Conservation (phyloP, 495 filamentous ascomycete species). For the Penicillium paradoxum region DNA sequence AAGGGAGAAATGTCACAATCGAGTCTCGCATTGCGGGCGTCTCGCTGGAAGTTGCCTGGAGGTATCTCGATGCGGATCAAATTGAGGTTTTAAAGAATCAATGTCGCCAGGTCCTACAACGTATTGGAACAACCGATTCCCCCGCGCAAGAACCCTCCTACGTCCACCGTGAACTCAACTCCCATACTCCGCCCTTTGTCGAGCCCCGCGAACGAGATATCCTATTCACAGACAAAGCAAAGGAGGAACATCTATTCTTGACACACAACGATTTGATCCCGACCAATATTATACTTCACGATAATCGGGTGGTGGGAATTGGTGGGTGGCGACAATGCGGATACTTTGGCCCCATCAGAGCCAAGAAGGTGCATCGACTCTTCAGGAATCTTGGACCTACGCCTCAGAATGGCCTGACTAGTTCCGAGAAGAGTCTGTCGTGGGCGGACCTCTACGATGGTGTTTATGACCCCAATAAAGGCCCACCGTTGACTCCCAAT, state of each 20-base stretch:
- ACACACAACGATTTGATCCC: constrained; percentile 38
- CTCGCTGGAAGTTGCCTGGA: constrained; percentile 42
- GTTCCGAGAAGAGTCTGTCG: constrained; percentile 5
- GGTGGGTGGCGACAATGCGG: constrained; percentile 40
- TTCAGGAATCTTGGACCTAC: constrained; percentile 23
- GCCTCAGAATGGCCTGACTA: constrained; percentile 6
- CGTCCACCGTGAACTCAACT: constrained; percentile 34
- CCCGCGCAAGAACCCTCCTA: constrained; percentile 32
- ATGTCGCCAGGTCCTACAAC: constrained; percentile 31
- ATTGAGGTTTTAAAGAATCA: constrained; percentile 34
- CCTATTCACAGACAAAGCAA: constrained; percentile 25
- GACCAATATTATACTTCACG: constrained; percentile 37
- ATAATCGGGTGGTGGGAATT: constrained; percentile 37
- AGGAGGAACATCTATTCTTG: constrained; percentile 26
- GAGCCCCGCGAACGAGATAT: constrained; percentile 28
- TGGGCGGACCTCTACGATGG: constrained; percentile 39
- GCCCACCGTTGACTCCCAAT: constrained; percentile 6
- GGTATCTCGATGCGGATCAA: constrained; percentile 32
- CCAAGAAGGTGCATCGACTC: constrained; percentile 29
- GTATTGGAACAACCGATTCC: constrained; percentile 23
- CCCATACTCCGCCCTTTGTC: constrained; percentile 23
- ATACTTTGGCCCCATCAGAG: constrained; percentile 37
- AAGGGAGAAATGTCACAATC: constrained; percentile 39
- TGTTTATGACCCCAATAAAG: constrained; percentile 10
- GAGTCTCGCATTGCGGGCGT: constrained; percentile 43